Evolutionary conservation across 2,329 filamentous ascomycete genomes (phyloP).

Genomic region (Aspergillus japonicus): DNA sequence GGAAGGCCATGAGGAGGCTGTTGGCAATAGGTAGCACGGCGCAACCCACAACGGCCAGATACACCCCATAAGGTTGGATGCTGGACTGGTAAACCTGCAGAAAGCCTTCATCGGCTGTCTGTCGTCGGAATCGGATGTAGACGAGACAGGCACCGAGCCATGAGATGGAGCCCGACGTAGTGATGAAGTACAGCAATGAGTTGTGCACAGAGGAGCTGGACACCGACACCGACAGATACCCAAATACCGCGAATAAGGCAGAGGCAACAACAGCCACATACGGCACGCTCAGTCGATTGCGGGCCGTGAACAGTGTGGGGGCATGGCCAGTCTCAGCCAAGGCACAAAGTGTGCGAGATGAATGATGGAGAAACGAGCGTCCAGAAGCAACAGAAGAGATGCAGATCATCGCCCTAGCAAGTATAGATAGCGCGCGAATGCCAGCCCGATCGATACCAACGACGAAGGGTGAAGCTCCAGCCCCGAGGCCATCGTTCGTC

Average conservation of each 20-base stretch:
- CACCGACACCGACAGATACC: conserved; percentile 65
- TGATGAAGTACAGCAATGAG: conserved; percentile 69
- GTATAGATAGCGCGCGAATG: conserved; percentile 60
- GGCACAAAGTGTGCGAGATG: conserved; percentile 64
- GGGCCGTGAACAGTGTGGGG: conserved; percentile 57
- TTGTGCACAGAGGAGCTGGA: conserved; percentile 61
- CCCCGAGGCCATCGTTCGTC: conserved; percentile 54
- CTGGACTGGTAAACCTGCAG: conserved; percentile 1
- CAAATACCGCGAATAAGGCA: conserved; percentile 60
- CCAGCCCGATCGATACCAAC: conserved; percentile 52
- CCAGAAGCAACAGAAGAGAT: conserved; percentile 76
- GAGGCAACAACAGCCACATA: conserved; percentile 58
- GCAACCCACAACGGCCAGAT: background rate
- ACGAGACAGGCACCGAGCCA: conserved; percentile 64
- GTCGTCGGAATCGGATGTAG: conserved; percentile 44
- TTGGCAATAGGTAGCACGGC: conserved; percentile 2
- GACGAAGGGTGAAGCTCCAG: conserved; percentile 50
- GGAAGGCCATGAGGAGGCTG: conserved; percentile 2
- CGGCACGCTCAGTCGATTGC: conserved; percentile 62
- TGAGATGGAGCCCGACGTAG: conserved; percentile 66
- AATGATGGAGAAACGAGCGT: conserved; percentile 73
- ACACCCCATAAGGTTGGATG: conserved; percentile 5
- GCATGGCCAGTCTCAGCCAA: conserved; percentile 64
- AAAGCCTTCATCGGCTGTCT: background rate
- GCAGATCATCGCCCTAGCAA: conserved; percentile 73